Base-by-base conservation (phyloP, 2,329 filamentous ascomycete genomes). In the Nannizzia gypsea region DNA sequence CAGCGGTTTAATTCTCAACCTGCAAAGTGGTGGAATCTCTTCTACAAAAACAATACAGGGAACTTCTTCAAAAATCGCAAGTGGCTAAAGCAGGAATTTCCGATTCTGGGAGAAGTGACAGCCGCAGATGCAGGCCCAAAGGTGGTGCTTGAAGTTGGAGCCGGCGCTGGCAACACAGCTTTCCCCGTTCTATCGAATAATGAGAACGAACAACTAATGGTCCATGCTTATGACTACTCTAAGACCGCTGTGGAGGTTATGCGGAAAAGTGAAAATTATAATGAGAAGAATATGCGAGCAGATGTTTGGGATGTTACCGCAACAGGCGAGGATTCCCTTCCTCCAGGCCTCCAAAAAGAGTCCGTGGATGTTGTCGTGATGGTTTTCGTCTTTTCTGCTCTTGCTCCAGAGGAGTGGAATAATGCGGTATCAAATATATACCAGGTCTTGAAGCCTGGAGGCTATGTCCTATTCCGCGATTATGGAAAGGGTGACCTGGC, bases 51-150 rank as follows among this genome's bases (percentile, higher is more conserved):
- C 77, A 97, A 99, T 75, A 89, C 88, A 20, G 83, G 86, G 68
- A 97, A 97, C 70, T 99, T 99, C 76, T 99, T 99, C 83, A 99
- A 99, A 76, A 88, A 99, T 71, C 83, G 93, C 64, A 97, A 97
- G 72, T 99, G 93, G 93, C 78, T 99, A 34, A 87, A 88, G 64
- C 92, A 97, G 73, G 93, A 99, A 73, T 99, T 99, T 65, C 93
- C 93, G 0, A 77, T 97, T 3, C 77, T 99, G n/a, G 83, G 81
- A 24, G 81, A 88, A 61, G 81, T 96, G 57, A 92, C 88, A 11
- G 77, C 80, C 60, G 81, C 83, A 63, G 84, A 85, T 61, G 84
- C 86, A 1, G 89, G 88, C 2, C 80, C 81, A 24, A 80, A 84
- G 61, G 82, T 85, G 6, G 75, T 99, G 55, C 78, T 99, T 44